A percentile compares a stretch with the other conserved stretches of the same genome.
These are phyloP conservation scores for Sisymbrium irio DNA, from an alignment of 345 rosid genomes.

Conservation along the genomic window DNA sequence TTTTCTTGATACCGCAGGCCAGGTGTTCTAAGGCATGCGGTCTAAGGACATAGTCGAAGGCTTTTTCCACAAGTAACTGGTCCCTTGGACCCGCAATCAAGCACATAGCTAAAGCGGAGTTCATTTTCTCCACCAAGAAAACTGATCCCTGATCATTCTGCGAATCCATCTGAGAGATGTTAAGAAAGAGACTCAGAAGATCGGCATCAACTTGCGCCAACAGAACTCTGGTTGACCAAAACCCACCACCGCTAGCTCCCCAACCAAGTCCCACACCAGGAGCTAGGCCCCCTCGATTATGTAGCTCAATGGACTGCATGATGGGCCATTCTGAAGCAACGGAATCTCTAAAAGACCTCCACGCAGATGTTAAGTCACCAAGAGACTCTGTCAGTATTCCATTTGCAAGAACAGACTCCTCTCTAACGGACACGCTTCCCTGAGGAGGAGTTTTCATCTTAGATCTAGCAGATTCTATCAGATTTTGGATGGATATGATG, in stretches of 20 bases:
- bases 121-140: constrained; percentile 37
- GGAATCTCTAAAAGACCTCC: constrained; percentile 45
- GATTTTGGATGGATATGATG: constrained; percentile 45
- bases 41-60: constrained; percentile 57
- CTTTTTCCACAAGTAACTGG: constrained; percentile 53
- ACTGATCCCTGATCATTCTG: constrained; percentile 38
- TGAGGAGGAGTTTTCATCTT: constrained; percentile 31
- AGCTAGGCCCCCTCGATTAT: constrained; percentile 89
- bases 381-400: constrained; percentile 60
- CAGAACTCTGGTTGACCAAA: constrained; percentile 67
- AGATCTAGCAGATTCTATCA: constrained; percentile 60
- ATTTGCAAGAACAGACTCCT: constrained; percentile 54
- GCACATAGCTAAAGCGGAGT: constrained; percentile 58
- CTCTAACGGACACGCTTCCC: constrained; percentile 45
- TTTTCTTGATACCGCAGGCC: constrained; percentile 43
- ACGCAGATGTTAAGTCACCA: constrained; percentile 46
- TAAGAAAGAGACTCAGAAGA: constrained; percentile 54
- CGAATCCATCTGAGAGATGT: constrained; percentile 37
- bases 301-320: constrained; percentile 68
- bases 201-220: constrained; percentile 68
- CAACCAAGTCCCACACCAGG: constrained; percentile 92
- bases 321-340: constrained; percentile 54
- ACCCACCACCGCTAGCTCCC: constrained; percentile 92
- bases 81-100: constrained; percentile 71
- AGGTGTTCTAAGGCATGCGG: constrained; percentile 54